Conservation (phyloP, 2,329 filamentous ascomycete species). For the Esteya vermicola region DNA sequence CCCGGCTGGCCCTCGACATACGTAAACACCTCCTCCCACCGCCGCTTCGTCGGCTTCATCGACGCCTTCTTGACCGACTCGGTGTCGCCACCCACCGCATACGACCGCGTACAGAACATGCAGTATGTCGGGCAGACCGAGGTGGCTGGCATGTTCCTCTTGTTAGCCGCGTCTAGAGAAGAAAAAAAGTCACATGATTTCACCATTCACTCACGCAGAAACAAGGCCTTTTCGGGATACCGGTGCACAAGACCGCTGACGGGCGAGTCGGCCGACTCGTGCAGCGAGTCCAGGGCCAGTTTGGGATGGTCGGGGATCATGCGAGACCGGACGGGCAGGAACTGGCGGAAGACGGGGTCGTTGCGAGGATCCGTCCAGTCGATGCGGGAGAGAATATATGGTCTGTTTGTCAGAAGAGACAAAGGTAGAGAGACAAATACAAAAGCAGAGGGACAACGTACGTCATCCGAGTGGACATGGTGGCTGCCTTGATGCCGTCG, state of each 20-base stretch:
- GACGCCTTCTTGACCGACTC: constrained; percentile 31
- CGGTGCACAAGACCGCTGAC: constrained; percentile 45
- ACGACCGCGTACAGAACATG: constrained; percentile 46
- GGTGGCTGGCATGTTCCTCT: too few species aligned
- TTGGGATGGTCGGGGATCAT: constrained; percentile 39
- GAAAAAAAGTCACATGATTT: background rate
- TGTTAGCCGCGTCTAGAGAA: too few species aligned
- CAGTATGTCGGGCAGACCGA: constrained; percentile 51
- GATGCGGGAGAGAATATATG: constrained; percentile 43
- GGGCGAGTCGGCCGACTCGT: constrained; percentile 40
- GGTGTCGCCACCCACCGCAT: constrained; percentile 41
- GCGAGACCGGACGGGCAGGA: constrained; percentile 39
- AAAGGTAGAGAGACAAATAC: background rate
- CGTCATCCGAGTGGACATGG: constrained; percentile 47
- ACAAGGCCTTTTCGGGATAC: constrained; percentile 49
- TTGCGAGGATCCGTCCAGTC: constrained; percentile 44
- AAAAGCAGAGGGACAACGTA: constrained; percentile 13
- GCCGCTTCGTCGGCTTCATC: constrained; percentile 22
- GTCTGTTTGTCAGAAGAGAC: constrained; percentile 17
- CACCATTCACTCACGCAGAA: constrained; percentile 31
- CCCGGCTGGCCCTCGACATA: constrained; percentile 36
- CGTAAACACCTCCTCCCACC: constrained; percentile 42
- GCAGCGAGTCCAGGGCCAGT: constrained; percentile 41
- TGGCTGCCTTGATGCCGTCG: constrained; percentile 34
- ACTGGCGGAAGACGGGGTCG: constrained; percentile 46